Evolutionary conservation across 2,329 filamentous ascomycete genomes (phyloP), one percentile per base, ranked within the genome.

Genomic region (Fusarium pseudograminearum): DNA sequence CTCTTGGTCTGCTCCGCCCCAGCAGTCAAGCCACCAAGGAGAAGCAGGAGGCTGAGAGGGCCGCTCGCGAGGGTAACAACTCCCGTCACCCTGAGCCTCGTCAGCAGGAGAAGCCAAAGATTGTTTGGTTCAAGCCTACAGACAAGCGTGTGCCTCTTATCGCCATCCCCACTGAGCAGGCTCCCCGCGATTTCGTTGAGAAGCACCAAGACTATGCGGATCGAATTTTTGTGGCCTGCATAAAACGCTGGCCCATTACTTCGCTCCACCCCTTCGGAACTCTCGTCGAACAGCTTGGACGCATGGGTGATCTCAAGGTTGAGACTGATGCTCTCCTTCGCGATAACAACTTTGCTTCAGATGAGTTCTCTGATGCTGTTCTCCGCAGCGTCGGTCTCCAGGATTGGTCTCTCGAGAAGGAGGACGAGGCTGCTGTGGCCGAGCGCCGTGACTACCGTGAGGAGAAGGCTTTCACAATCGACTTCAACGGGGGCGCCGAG

Each of bases 121-220:
- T 99, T 82, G 96, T 99, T 42, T 99, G 96, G 96, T 99, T 99
- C 85, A 99, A 99, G 86, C 96, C 96, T 61, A 99, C 96, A 2
- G 96, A 99, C 83, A 98, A 99, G 88, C 93, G 96, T 77, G 96
- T 99, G 48, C 96, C 96, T 51, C 86, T 99, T 71, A 99, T 99
- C 80, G 96, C 96, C 56, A 99, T 99, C 70, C 96, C 96, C 3
- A 99, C 96, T 5, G 96, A 99, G 80, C 96, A 99, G 82, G 96
- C 96, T 11, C 96, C 96, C 22, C 91, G 94, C 36, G 96, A 98
- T 82, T 99, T 99, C 76, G 96, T 99, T 30, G 96, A 99, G 84
- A 97, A 96, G 81, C 96, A 99, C 80, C 93, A 97, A 80, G 93
- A 98, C 31, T 99, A 98, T 76, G 94, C 95, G 60, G 97, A 97